phyloP scores from a whole-genome alignment of 139 green algal genomes.

The Chlorella sp. region DNA sequence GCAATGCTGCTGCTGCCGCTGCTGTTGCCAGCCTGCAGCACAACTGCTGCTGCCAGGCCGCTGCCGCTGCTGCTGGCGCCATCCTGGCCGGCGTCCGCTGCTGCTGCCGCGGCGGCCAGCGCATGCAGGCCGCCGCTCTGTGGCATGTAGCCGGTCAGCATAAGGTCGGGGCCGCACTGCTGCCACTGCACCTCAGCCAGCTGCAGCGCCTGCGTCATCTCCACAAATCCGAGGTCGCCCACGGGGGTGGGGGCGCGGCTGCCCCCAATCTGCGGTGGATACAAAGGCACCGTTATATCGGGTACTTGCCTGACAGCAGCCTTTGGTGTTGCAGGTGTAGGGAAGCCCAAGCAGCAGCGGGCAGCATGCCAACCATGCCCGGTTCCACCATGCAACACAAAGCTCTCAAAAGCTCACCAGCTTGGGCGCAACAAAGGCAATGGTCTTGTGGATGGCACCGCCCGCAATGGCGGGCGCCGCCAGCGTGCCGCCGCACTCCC shows the following conservation, averaged over 20 bases:
- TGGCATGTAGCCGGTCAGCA: conserved; percentile 90
- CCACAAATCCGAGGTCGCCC: conserved; percentile 95
- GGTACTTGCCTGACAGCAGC: no score
- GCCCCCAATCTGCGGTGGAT: conserved; percentile 70
- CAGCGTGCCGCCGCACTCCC: conserved; percentile 97
- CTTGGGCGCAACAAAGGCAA: conserved; percentile 97
- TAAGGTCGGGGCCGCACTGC: conserved; percentile 83
- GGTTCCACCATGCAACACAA: not conserved
- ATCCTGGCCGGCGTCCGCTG: not conserved
- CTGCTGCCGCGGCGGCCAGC: conserved; percentile 26
- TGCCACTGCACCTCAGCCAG: conserved; percentile 72
- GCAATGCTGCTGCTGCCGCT: not conserved
- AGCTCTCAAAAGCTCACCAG: conserved; percentile 57
- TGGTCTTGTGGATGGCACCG: conserved; percentile 92
- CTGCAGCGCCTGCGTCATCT: conserved; percentile 94
- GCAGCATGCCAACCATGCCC: not conserved
- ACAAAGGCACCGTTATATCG: no score
- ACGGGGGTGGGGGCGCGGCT: conserved; percentile 88
- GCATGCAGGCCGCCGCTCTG: conserved; percentile 61
- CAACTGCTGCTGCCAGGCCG: conserved; percentile 11
- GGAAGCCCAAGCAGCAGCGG: not conserved
- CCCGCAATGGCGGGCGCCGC: conserved; percentile 90
- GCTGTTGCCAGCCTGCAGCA: not conserved
- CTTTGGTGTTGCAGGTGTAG: not conserved
- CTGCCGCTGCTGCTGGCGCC: not conserved